Conservation (phyloP, 768 basidiomycete genomes). For the Rossbeevera mucosa region DNA sequence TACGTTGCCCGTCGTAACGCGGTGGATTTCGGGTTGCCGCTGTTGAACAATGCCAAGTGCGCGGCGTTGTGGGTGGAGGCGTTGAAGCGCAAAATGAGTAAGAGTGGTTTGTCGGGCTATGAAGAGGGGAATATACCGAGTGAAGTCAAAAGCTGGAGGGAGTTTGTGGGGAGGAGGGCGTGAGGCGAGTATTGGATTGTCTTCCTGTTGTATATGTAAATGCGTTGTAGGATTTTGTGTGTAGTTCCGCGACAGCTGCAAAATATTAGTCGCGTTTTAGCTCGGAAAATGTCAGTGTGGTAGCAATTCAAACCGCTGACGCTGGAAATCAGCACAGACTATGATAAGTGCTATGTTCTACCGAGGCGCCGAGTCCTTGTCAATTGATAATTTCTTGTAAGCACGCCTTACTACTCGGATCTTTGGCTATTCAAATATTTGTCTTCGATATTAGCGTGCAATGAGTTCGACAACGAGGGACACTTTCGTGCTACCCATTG, state of each 20-base stretch:
- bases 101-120: conserved; percentile 59
- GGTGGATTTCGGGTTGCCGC: conserved; percentile 90
- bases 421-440: background rate
- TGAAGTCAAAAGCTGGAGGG: conserved; percentile 89
- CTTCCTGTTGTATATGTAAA: background rate
- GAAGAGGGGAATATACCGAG: conserved; percentile 83
- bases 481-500: too few species aligned
- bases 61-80: conserved; percentile 90
- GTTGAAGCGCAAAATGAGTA: conserved; percentile 76
- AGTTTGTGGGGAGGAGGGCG: conserved; percentile 75
- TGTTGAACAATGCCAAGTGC: conserved; percentile 85
- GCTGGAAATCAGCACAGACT: too few species aligned
- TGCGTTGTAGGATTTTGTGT: background rate
- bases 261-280: background rate
- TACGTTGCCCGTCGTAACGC: conserved; percentile 97
- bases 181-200: conserved; percentile 22
- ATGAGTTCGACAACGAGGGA: background rate
- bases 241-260: background rate
- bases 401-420: background rate
- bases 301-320: too few species aligned
- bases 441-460: background rate
- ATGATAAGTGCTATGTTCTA: too few species aligned
- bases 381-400: too few species aligned
- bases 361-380: too few species aligned
- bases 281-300: too few species aligned